phyloP scores from a whole-genome alignment of 768 basidiomycete genomes.

The Leccinum truebloodii region DNA sequence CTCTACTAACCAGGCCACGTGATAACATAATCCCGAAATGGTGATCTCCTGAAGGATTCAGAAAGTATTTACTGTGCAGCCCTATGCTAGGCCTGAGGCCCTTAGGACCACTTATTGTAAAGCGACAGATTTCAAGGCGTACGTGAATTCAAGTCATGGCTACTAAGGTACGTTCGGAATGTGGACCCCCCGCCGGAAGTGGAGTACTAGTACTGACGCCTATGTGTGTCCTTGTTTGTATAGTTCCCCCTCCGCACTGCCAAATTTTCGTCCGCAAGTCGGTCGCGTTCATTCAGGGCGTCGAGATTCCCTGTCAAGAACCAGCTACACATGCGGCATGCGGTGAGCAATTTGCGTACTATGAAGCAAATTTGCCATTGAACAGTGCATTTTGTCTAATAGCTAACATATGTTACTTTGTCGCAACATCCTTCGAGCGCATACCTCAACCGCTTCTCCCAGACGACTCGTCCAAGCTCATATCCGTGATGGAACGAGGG shows the following conservation, averaged over 20 bases:
- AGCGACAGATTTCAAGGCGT: too few species aligned
- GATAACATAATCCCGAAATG: conserved; percentile 5
- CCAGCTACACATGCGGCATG: conserved; percentile 51
- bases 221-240: conserved; percentile 30
- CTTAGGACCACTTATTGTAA: too few species aligned
- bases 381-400: conserved; percentile 8
- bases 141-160: too few species aligned
- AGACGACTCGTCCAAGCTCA: conserved; percentile 24
- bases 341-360: conserved; percentile 39
- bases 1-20: neutral
- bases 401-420: conserved; percentile 81
- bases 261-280: conserved; percentile 30
- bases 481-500: conserved; percentile 16
- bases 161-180: too few species aligned
- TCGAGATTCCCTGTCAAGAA: conserved; percentile 31
- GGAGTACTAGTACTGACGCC: too few species aligned
- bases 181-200: too few species aligned
- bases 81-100: too few species aligned
- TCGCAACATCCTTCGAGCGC: conserved; percentile 56
- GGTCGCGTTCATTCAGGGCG: conserved; percentile 32
- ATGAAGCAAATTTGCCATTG: neutral
- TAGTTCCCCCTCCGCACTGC: conserved; percentile 2
- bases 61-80: neutral
- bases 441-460: conserved; percentile 35
- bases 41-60: neutral